phyloP scores from a whole-genome alignment of 257 asterid species.

The Solanum acaule region DNA sequence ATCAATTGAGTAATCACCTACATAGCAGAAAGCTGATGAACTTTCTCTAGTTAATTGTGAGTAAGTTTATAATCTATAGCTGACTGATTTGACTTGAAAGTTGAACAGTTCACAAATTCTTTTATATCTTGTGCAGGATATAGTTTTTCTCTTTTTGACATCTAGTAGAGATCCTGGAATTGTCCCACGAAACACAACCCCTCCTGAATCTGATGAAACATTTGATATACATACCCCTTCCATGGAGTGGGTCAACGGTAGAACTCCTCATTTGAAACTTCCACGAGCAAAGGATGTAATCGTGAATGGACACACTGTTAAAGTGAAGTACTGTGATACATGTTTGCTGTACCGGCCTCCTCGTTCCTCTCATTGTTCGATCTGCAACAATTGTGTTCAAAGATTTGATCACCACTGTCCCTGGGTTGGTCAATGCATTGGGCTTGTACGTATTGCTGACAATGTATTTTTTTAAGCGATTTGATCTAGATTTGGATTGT shows the following conservation, averaged over 20 bases:
- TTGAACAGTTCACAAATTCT: background rate
- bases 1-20: background rate
- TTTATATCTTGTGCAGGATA: constrained; percentile 39
- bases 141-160: constrained; percentile 60
- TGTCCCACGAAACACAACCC: constrained; percentile 49
- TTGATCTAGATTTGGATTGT: background rate
- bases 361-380: constrained; percentile 92
- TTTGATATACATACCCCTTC: constrained; percentile 50
- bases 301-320: constrained; percentile 65
- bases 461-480: background rate
- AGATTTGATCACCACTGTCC: constrained; percentile 92
- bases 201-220: constrained; percentile 57
- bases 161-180: constrained; percentile 85
- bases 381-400: constrained; percentile 93
- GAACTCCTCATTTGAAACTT: constrained; percentile 61
- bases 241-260: constrained; percentile 82
- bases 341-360: constrained; percentile 94
- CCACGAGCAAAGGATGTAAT: constrained; percentile 66
- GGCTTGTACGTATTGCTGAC: constrained; percentile 48
- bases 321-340: constrained; percentile 77
- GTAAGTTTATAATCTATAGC: background rate
- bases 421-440: constrained; percentile 96
- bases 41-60: background rate
- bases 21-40: background rate
- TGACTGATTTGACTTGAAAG: background rate